Percentiles rank a stretch among this genome's conserved stretches.
phyloP scores from a whole-genome alignment of 345 rosid species.

The Psidium guajava region DNA sequence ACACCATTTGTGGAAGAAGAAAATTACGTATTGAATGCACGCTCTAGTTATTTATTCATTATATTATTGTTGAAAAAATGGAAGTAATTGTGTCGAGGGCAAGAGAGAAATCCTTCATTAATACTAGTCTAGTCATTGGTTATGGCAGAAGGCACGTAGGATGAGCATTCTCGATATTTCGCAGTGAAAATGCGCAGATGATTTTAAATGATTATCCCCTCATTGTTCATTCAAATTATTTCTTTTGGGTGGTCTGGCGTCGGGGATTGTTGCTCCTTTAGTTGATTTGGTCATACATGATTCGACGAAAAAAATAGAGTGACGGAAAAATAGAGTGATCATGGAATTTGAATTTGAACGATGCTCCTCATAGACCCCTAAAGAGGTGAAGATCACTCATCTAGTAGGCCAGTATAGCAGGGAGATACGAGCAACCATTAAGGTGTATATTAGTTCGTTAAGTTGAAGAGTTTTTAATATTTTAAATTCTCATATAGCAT shows the following conservation, averaged over 20 bases:
- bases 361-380: not conserved
- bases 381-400: not conserved
- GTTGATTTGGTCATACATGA: not conserved
- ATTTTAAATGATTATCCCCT: not conserved
- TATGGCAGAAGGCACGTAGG: not conserved
- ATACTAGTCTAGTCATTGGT: not conserved
- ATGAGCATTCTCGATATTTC: not conserved
- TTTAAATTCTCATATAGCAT: not conserved
- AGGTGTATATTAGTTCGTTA: not conserved
- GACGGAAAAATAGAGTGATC: no score
- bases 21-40: not conserved
- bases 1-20: not conserved
- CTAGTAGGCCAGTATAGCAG: no score
- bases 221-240: not conserved
- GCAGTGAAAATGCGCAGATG: not conserved
- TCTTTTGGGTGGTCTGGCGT: not conserved
- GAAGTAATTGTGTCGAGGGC: not conserved
- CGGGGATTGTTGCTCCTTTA: not conserved
- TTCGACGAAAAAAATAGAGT: not conserved
- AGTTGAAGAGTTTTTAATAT: not conserved
- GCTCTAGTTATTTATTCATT: not conserved
- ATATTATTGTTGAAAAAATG: not conserved
- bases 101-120: not conserved
- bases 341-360: not conserved
- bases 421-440: not conserved